A percentile compares a stretch with the other conserved stretches of the same genome.
Conservation (phyloP, 495 filamentous ascomycete genomes). For the Penicillium maclennaniae region DNA sequence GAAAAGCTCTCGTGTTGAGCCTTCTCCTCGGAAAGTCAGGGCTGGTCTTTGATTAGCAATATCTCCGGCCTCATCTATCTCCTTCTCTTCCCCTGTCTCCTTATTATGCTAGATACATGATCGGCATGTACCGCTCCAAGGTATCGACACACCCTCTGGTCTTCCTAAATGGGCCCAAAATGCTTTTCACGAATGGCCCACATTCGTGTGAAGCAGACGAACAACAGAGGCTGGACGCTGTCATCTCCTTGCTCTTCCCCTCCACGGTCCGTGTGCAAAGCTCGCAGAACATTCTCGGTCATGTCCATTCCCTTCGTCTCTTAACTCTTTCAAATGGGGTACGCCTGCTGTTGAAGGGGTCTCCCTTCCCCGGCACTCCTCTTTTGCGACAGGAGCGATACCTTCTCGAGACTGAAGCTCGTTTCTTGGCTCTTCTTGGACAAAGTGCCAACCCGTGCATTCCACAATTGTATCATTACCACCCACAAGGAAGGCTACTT, state of each 20-base stretch:
- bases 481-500: constrained; percentile 34
- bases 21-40: constrained; percentile 4
- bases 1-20: neutral
- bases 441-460: constrained; percentile 44
- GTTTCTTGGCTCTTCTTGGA: constrained; percentile 45
- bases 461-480: constrained; percentile 51
- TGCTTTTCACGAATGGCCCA: constrained; percentile 11
- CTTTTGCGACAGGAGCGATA: constrained; percentile 57
- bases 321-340: constrained; percentile 52
- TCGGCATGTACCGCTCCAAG: constrained; percentile 14
- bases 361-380: constrained; percentile 47
- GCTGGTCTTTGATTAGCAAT: neutral
- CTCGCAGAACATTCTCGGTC: constrained; percentile 42
- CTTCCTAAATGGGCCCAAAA: constrained; percentile 8
- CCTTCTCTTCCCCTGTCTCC: neutral
- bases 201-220: constrained; percentile 18
- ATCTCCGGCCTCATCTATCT: neutral
- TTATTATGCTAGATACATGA: neutral
- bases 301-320: constrained; percentile 51
- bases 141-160: constrained; percentile 11
- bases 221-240: constrained; percentile 33
- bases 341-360: constrained; percentile 50
- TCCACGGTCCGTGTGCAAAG: constrained; percentile 38
- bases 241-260: constrained; percentile 39
- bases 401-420: constrained; percentile 55